Base-by-base conservation (phyloP, 176 grass and related monocot species). In the Cocos nucifera region DNA sequence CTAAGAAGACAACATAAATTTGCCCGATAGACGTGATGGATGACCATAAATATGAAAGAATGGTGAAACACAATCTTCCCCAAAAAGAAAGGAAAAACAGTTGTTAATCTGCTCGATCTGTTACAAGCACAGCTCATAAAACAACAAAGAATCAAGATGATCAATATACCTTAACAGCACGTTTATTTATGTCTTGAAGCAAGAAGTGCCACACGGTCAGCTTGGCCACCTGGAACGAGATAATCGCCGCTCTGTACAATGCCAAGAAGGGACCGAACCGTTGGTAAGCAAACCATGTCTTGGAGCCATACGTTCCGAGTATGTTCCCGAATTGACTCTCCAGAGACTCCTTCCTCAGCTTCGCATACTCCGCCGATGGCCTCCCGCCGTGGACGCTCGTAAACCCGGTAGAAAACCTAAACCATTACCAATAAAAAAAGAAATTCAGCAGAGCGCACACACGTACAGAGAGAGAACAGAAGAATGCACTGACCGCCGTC, bases 341-440 rank as follows among this genome's bases (percentile, higher is more conserved):
- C 56, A 96, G 76, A 4, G 63, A 90, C 77, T 90, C 80, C 71
- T 88, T 96, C 21, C 92, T 86, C 50, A 76, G 82, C 74, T 90
- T 96, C 24, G 92, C 92, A 66, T 90, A 96, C 54, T 96, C 92
- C 39, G 86, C 74, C 15, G 92, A 90, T 1, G 78, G 83, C 32
- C 87, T 87, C 62, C 82, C 92, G 0, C 87, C 92, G 44, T 96
- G 92, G 50, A 96, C 86, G 53, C 92, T 96, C 58, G 92, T 66
- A 56, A 82, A 96, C 57, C 78, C 80, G 63, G 67, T 81, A 22
- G 86, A 82, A 15, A 75, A 90, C 69, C 83, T 82, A 71, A 27
- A 84, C 20, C 53, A 80, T 4, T 27, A 71, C 9, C 9, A 10
- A 44, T 9, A 44, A 23, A 44, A 44, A 44, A 44, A 12, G 9